Base-by-base conservation (phyloP, 2,329 filamentous ascomycete species). In the Penicillium sp. region DNA sequence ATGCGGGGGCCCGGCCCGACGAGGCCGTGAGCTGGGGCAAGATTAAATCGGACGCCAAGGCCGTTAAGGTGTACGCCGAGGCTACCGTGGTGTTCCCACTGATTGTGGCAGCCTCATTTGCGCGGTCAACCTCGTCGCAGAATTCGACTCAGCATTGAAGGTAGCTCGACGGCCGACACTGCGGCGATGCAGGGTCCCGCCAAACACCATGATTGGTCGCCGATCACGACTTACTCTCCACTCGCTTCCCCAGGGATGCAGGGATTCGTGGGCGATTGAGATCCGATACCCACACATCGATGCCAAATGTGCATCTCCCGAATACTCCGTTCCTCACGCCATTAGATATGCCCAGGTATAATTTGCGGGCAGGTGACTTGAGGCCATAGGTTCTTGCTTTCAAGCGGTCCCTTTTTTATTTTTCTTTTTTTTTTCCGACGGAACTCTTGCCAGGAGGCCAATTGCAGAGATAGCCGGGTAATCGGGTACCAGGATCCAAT, bases 1-100 rank as follows among this genome's bases (percentile, higher is more conserved):
- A 98, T 72, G 91, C 93, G 0, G 93, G 93, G 1, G 93, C 93
- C 3, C 77, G 93, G 45, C 93, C 93, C 4, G 93, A 98, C 62
- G 93, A 98, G 72, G 93, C 93, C 4, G 87, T 98, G 13, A 96
- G 90, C 52, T 98, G 93, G 93, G 93, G 93, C 3, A 98, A 98
- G 77, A 96, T 98, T 69, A 96, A 94, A 70, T 77, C 84, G 34
- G 87, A 85, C 42, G 93, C 86, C 1, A 85, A 93, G 53, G 86
- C 84, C 59, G 90, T 97, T 46, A 98, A 97, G 82, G 79, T 84
- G 4, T 84, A 83, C 59, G 81, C 80, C 13, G 82, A 86, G 65
- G 82, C 82, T 1, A 85, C 82, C 0, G 72, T 85, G 13, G 82
- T 77, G 13, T 85, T 85, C 59, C 82, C 82, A 6, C 67, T 86